Evolutionary conservation across 805 yeast species (phyloP).

Genomic region (Isabelozyma heimii): DNA sequence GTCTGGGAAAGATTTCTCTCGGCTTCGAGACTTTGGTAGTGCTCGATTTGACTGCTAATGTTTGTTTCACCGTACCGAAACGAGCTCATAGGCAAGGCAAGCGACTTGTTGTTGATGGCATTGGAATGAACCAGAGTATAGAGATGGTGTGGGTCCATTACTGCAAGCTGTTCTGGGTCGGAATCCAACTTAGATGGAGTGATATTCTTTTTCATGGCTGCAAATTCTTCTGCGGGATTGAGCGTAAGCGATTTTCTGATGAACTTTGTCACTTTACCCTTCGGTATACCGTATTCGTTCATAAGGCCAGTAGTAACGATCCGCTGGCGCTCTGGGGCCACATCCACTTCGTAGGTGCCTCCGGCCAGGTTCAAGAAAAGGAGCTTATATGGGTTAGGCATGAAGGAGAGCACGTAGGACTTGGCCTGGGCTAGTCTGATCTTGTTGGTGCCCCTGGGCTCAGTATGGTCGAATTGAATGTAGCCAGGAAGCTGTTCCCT

Average conservation of each 20-base stretch:
- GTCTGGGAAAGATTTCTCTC: not conserved
- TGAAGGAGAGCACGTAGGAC: constrained; percentile 13
- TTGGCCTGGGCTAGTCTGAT: constrained; percentile 8
- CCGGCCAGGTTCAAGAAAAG: constrained; percentile 10
- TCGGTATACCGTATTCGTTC: constrained; percentile 6
- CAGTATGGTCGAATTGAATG: constrained; percentile 13
- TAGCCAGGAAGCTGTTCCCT: constrained; percentile 26
- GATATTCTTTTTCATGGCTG: not conserved
- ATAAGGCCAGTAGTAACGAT: constrained; percentile 9
- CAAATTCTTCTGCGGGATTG: not conserved
- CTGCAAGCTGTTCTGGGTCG: not conserved
- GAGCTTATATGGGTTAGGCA: constrained; percentile 15
- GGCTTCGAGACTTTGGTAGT: not conserved
- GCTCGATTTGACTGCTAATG: not conserved
- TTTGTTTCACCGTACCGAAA: not conserved
- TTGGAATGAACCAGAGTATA: not conserved
- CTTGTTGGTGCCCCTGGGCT: constrained; percentile 9
- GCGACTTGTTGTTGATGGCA: not conserved
- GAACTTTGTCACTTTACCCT: not conserved
- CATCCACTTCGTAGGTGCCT: constrained; percentile 17
- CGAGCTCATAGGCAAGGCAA: not conserved
- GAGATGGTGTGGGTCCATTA: not conserved
- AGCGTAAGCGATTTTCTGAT: not conserved
- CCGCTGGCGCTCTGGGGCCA: constrained; percentile 4
- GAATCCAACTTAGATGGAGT: not conserved